Conservation (phyloP, 352 stramenopile species). For the Hyaloperonospora brassicae region DNA sequence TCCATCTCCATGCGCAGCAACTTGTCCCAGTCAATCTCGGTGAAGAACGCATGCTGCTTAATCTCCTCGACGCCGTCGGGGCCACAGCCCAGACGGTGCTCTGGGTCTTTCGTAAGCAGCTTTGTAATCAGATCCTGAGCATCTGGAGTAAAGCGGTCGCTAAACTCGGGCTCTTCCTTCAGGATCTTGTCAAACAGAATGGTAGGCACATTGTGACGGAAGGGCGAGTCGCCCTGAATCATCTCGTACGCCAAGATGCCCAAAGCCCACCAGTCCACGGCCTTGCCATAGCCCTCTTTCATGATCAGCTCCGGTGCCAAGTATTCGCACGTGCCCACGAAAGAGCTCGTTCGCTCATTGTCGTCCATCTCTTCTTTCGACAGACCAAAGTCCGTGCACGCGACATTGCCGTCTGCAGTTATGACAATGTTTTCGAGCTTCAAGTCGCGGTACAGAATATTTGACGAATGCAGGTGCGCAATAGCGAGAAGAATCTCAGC, state of each 20-base stretch:
- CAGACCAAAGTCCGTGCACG: conserved; percentile 64
- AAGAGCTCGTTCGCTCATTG: conserved; percentile 54
- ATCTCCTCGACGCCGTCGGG: conserved; percentile 60
- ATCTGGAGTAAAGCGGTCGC: conserved; percentile 58
- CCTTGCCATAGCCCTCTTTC: conserved; percentile 62
- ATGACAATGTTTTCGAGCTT: conserved; percentile 77
- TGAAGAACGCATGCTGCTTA: conserved; percentile 61
- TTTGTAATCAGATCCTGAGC: conserved; percentile 55
- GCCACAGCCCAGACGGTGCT: conserved; percentile 44
- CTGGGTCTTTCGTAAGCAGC: conserved; percentile 50
- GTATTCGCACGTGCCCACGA: conserved; percentile 72
- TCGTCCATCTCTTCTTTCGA: conserved; percentile 73
- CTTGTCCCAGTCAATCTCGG: conserved; percentile 61
- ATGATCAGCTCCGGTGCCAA: conserved; percentile 63
- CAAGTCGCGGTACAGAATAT: conserved; percentile 70
- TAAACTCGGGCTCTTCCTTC: conserved; percentile 64
- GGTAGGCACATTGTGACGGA: conserved; percentile 54
- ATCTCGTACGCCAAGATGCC: conserved; percentile 70
- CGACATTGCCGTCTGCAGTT: conserved; percentile 57
- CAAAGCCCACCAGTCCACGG: conserved; percentile 72
- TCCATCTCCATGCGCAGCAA: conserved; percentile 50
- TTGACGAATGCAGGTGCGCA: conserved; percentile 44
- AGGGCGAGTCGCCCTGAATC: conserved; percentile 67
- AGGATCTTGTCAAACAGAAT: conserved; percentile 77
- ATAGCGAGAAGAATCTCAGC: conserved; percentile 63